Conservation (phyloP, 768 basidiomycete genomes). For the Auricularia sp. region DNA sequence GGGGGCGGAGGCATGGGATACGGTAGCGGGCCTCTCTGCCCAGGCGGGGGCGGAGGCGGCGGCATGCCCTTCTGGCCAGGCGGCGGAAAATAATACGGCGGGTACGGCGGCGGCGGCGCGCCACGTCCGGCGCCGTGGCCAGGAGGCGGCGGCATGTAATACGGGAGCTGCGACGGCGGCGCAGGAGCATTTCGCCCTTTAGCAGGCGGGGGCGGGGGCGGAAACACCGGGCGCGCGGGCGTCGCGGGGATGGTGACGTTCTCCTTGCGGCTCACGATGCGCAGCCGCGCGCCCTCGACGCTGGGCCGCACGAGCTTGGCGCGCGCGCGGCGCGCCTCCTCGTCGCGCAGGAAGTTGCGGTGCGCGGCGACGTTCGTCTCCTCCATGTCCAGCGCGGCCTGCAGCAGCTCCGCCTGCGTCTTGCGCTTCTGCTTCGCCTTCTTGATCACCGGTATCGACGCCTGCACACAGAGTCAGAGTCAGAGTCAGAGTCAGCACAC, state of each 20-base stretch:
- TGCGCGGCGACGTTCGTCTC: conserved; percentile 77
- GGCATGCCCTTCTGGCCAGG: neutral
- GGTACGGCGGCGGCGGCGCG: too few relatives aligned
- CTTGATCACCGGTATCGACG: conserved; percentile 39
- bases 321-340: conserved; percentile 73
- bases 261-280: conserved; percentile 63
- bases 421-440: conserved; percentile 45
- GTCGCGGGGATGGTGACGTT: conserved; percentile 24
- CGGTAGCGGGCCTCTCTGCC: neutral
- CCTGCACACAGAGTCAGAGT: conserved; percentile 12
- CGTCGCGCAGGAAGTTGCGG: conserved; percentile 63
- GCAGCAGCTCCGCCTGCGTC: conserved; percentile 80
- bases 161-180: too few relatives aligned
- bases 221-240: conserved; percentile 10
- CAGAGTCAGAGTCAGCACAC: neutral
- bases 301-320: conserved; percentile 52
- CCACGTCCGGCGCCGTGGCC: too few relatives aligned
- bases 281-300: conserved; percentile 55
- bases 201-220: conserved; percentile 14
- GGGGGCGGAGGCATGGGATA: neutral
- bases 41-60: conserved; percentile 7
- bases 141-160: too few relatives aligned
- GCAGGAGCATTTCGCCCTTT: neutral
- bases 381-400: conserved; percentile 75
- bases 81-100: neutral